phyloP scores from a whole-genome alignment of 345 rosid species.

The Carallia brachiata region DNA sequence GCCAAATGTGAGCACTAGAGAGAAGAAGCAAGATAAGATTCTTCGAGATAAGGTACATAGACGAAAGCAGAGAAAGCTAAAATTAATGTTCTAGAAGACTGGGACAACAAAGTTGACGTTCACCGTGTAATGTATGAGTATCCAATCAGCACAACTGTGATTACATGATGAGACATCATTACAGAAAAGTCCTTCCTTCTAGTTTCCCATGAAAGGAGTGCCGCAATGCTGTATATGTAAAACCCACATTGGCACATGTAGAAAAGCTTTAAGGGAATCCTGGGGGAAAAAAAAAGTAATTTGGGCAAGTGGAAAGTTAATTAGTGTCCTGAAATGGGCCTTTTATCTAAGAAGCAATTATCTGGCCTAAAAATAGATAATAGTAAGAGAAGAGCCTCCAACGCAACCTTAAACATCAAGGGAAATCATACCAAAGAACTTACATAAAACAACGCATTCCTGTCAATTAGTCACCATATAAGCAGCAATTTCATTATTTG shows the following conservation, averaged over 20 bases:
- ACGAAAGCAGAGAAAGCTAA: too few relatives aligned
- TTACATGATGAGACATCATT: slow-evolving; percentile 99
- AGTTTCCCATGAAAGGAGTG: slow-evolving; percentile 91
- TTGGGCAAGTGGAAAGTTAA: background rate
- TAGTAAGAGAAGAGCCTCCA: background rate
- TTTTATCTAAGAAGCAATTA: background rate
- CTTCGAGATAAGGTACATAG: too few relatives aligned
- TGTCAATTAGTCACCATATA: background rate
- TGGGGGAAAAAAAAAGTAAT: slow-evolving; percentile 28
- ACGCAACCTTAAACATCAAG: slow-evolving; percentile 8
- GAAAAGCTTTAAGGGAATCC: slow-evolving; percentile 61
- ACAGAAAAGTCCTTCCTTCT: slow-evolving; percentile 94
- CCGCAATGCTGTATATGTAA: slow-evolving; percentile 74
- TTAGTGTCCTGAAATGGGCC: background rate
- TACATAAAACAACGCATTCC: background rate
- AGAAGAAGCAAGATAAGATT: too few relatives aligned
- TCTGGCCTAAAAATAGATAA: background rate
- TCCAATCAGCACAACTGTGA: slow-evolving; percentile 71
- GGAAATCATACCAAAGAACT: slow-evolving; percentile 1
- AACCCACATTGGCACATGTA: slow-evolving; percentile 98
- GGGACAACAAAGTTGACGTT: slow-evolving; percentile 1
- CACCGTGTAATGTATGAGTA: slow-evolving; percentile 84
- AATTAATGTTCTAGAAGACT: background rate
- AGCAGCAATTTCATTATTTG: background rate
- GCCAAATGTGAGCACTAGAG: too few relatives aligned